Conservation (phyloP, 805 yeast species). For the Wickerhamomyces bisporus region DNA sequence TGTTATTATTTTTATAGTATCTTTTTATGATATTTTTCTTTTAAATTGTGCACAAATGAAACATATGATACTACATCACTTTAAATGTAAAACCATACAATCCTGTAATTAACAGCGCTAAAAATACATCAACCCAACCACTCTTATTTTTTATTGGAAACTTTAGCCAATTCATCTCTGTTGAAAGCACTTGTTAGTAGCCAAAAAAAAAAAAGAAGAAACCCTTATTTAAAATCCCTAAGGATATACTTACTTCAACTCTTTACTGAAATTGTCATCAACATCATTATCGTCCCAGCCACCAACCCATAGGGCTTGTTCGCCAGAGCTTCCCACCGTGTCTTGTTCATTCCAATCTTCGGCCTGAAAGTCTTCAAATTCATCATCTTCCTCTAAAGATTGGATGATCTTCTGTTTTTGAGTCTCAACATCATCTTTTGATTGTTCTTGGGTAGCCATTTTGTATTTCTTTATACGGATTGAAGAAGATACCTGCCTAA, state of each 20-base stretch:
- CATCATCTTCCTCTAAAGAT: slow-evolving; percentile 92
- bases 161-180: slow-evolving; percentile 20
- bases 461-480: too few relatives aligned
- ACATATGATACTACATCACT: too few relatives aligned
- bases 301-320: slow-evolving; percentile 83
- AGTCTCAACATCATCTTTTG: slow-evolving; percentile 12
- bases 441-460: slow-evolving; percentile 7
- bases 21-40: too few relatives aligned
- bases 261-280: slow-evolving; percentile 80
- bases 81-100: too few relatives aligned
- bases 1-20: too few relatives aligned
- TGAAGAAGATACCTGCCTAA: too few relatives aligned
- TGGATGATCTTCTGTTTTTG: slow-evolving; percentile 37
- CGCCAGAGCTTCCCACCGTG: slow-evolving; percentile 45
- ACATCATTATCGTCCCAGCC: slow-evolving; percentile 97
- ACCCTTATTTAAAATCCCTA: too few relatives aligned
- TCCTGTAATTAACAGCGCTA: too few relatives aligned
- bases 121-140: too few relatives aligned
- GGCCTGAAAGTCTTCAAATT: slow-evolving; percentile 93
- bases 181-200: neutral
- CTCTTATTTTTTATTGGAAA: slow-evolving; percentile 14
- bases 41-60: too few relatives aligned
- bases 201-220: too few relatives aligned
- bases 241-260: slow-evolving; percentile 50
- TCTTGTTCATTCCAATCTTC: slow-evolving; percentile 75